Conservation (phyloP, 2,329 filamentous ascomycete genomes). For the Diatrype stigma region DNA sequence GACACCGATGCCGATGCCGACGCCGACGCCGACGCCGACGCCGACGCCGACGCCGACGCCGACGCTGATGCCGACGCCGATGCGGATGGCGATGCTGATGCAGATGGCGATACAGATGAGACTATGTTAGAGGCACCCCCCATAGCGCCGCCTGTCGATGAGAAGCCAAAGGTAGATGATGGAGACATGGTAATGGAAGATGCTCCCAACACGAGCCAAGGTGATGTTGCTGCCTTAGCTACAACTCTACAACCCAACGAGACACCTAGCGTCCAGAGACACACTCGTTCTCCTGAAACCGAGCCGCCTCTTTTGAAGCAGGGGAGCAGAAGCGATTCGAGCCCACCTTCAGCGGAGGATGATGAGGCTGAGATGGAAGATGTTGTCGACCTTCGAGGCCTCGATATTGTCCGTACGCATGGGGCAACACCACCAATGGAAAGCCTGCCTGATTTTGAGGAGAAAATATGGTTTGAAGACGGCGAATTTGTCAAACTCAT, state of each 20-base stretch:
- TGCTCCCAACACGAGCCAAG: conserved; percentile 17
- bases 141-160: conserved; percentile 5
- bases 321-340: conserved; percentile 29
- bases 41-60: background rate
- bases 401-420: conserved; percentile 45
- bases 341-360: conserved; percentile 45
- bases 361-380: conserved; percentile 54
- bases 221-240: conserved; percentile 13
- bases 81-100: background rate
- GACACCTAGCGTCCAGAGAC: conserved; percentile 13
- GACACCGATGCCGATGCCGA: too few relatives aligned
- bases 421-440: conserved; percentile 53
- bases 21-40: too few relatives aligned
- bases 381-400: conserved; percentile 45
- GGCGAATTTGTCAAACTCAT: conserved; percentile 39
- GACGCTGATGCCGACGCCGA: conserved; percentile 7
- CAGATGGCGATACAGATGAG: conserved; percentile 15
- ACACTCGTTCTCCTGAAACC: conserved; percentile 21
- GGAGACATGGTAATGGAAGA: conserved; percentile 35
- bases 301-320: conserved; percentile 19
- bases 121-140: conserved; percentile 16
- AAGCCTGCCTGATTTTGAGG: conserved; percentile 44
- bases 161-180: conserved; percentile 18
- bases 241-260: conserved; percentile 8
- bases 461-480: conserved; percentile 46